Evolutionary conservation across 371 early-diverging fungal species (phyloP).

Genomic region (Mortierella sp.): DNA sequence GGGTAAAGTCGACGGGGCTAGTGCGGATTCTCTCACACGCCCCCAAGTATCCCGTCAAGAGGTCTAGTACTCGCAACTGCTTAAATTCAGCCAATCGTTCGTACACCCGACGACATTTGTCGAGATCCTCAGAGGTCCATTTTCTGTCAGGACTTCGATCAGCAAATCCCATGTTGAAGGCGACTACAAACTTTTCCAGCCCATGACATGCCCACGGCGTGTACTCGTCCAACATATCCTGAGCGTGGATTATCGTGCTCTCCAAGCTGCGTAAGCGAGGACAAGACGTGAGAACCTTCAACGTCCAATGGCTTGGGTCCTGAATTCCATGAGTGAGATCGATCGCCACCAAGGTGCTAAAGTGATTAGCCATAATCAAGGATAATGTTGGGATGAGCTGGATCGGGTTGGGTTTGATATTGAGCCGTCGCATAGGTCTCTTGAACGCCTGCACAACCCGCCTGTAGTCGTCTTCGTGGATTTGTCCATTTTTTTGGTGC

Average conservation of each 20-base stretch:
- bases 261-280: not conserved
- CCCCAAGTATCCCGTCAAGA: too few species aligned
- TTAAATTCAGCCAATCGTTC: too few species aligned
- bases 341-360: slow-evolving; percentile 11
- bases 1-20: too few species aligned
- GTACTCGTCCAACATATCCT: slow-evolving; percentile 1
- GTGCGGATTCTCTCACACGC: too few species aligned
- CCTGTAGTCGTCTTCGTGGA: not conserved
- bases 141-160: not conserved
- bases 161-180: slow-evolving; percentile 9
- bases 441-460: not conserved
- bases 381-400: too few species aligned
- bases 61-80: too few species aligned
- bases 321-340: not conserved
- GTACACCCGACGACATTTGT: too few species aligned
- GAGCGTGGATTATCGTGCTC: not conserved
- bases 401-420: too few species aligned
- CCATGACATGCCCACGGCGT: slow-evolving; percentile 12
- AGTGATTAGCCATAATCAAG: not conserved
- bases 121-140: not conserved
- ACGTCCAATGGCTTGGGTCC: not conserved
- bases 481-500: not conserved
- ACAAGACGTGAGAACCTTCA: slow-evolving; percentile 9
- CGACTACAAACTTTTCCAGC: slow-evolving; percentile 1
- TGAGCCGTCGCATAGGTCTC: not conserved